Evolutionary conservation across 2,329 filamentous ascomycete species (phyloP), one percentile per base, ranked within the genome.

Genomic region (Aspergillus sp.): DNA sequence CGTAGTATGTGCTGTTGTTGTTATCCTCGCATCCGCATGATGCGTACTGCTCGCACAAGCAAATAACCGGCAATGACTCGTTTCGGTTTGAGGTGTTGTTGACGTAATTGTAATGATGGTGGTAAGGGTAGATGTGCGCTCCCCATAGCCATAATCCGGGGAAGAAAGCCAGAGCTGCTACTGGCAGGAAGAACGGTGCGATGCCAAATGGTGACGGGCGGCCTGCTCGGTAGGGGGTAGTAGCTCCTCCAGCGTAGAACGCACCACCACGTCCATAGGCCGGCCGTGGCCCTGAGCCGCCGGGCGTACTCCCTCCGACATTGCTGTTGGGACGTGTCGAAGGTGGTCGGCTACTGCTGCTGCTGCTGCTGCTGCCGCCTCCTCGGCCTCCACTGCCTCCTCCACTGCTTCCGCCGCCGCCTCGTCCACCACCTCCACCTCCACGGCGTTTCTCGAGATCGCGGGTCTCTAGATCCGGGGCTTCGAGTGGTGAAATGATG

Each of bases 21-120:
- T 79, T 80, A 46, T 81, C 75, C 59, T 88, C 86, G 68, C 87
- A 89, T 4, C 85, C 84, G 68, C 87, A 89, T 38, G 80, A 79
- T 19, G 72, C 74, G 67, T 83, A 83, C 60, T 82, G 69, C 62
- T 83, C 77, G 70, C 87, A 89, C 43, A 87, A 70, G 68, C 87
- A 89, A 3, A 81, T 74, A 7, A 88, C 82, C 0, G 84, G 84
- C 13, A 83, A 66, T 0, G 79, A 80, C 66, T 83, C 74, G 68
- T 87, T 86, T 9, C 70, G 66, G 48, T 80, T 77, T 38, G 72
- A 76, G 7, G 78, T 76, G 47, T 80, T 72, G 62, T 82, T 75
- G 73, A 81, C 80, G 61, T 79, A 80, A 69, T 83, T 80, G 41
- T 78, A 80, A 6, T 77, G 78, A 66, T 82, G 73, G 50, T 67